A percentile compares a stretch with the other conserved stretches of the same genome.
Conservation (phyloP, 2,329 filamentous ascomycete species). For the Aspergillus ibericus region DNA sequence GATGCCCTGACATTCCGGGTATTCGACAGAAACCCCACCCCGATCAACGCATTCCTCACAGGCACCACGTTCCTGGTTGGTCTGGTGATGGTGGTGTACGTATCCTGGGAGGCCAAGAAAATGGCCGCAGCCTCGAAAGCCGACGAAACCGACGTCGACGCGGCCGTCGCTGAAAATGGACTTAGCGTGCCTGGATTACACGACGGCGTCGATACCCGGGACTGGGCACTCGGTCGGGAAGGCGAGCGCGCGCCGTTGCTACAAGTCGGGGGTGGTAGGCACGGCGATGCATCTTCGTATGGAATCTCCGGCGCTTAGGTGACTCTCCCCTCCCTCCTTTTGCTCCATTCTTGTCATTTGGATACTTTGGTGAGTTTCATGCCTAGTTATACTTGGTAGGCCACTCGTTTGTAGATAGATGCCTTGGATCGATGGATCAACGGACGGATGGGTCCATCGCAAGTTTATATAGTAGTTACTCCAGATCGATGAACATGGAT, state of each 20-base stretch:
- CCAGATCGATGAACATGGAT: no score
- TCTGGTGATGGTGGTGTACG: slow-evolving; percentile 64
- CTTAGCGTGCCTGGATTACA: background rate
- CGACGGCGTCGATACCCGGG: slow-evolving; percentile 12
- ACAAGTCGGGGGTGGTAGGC: background rate
- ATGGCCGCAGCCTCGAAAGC: slow-evolving; percentile 14
- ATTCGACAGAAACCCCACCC: slow-evolving; percentile 71
- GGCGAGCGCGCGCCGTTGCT: slow-evolving; percentile 17
- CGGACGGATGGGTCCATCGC: no score
- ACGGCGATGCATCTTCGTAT: background rate
- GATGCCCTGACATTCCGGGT: slow-evolving; percentile 74
- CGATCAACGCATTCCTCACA: slow-evolving; percentile 72
- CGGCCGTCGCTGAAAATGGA: background rate
- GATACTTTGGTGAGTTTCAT: no score
- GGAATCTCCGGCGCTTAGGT: background rate
- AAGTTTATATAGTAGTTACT: no score
- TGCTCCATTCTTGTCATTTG: no score
- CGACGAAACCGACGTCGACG: background rate
- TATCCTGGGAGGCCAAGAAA: slow-evolving; percentile 52
- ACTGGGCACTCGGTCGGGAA: slow-evolving; percentile 18
- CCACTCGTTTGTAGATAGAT: no score
- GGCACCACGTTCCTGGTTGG: slow-evolving; percentile 64
- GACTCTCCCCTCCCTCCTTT: background rate
- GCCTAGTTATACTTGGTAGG: no score
- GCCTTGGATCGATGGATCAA: no score